Conservation (phyloP, 331 rosid genomes). For the Malus hybrid region DNA sequence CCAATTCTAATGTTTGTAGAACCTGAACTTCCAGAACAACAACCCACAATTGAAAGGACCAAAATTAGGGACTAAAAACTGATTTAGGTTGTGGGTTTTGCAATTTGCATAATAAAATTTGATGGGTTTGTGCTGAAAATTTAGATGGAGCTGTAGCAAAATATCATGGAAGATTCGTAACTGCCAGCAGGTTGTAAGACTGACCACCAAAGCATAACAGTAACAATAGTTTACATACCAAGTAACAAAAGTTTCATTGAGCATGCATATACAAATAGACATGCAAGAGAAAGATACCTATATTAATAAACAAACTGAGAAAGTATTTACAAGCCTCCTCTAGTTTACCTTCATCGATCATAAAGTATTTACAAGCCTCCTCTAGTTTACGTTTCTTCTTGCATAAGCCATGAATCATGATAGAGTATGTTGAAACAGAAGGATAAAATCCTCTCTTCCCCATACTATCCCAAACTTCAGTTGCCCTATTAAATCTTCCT, state of each 20-base stretch:
- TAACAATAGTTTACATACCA: not conserved
- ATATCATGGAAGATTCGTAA: not conserved
- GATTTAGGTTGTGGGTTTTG: not conserved
- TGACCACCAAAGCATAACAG: not conserved
- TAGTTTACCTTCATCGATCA: slow-evolving; percentile 89
- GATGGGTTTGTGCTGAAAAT: too few relatives aligned
- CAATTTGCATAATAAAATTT: too few relatives aligned
- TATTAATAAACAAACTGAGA: not conserved
- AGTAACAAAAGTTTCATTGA: not conserved
- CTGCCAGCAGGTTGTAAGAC: not conserved
- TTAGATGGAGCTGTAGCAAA: not conserved
- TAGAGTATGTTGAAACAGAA: slow-evolving; percentile 74
- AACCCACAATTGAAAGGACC: not conserved
- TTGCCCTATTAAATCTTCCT: slow-evolving; percentile 70
- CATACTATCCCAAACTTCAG: slow-evolving; percentile 76
- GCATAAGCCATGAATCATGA: slow-evolving; percentile 73
- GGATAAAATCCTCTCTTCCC: slow-evolving; percentile 47
- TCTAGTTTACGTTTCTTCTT: slow-evolving; percentile 72
- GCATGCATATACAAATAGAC: too few relatives aligned
- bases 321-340: slow-evolving; percentile 28
- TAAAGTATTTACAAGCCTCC: slow-evolving; percentile 79
- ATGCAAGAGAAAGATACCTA: not conserved
- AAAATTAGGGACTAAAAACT: not conserved
- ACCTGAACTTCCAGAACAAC: slow-evolving; percentile 32
- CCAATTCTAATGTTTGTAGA: slow-evolving; percentile 85